These are phyloP conservation scores for Trichoderma reesei DNA, from an alignment of 495 filamentous ascomycete genomes.

Conservation along the genomic window DNA sequence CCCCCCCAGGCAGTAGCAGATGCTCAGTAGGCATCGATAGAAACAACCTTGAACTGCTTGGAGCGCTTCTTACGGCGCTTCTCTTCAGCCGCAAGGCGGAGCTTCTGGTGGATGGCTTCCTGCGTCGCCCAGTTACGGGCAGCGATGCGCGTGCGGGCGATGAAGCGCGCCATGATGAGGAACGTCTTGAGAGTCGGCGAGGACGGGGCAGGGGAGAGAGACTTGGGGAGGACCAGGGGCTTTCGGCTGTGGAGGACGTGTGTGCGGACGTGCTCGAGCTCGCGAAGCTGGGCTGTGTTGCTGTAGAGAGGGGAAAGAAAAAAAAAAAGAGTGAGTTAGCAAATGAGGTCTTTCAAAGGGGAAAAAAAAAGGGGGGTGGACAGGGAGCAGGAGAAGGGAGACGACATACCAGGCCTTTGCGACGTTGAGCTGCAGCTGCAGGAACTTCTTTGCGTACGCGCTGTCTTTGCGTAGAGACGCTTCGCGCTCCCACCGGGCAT, in stretches of 20 bases:
- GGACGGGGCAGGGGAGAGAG: neutral
- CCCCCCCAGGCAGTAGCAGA: neutral
- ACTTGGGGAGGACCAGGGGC: constrained; percentile 6
- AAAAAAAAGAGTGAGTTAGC: neutral
- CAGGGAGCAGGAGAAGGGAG: constrained; percentile 14
- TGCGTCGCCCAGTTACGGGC: constrained; percentile 31
- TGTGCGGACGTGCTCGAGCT: constrained; percentile 62
- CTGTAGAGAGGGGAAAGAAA: constrained; percentile 32
- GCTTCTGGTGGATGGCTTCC: constrained; percentile 27
- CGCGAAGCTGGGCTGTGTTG: constrained; percentile 81
- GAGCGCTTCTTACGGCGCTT: constrained; percentile 27
- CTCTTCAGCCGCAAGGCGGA: constrained; percentile 30
- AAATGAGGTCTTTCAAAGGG: constrained; percentile 8
- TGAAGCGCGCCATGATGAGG: constrained; percentile 26
- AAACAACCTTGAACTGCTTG: constrained; percentile 10
- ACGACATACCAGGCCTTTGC: constrained; percentile 74
- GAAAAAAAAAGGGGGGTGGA: constrained; percentile 11
- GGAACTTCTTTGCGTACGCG: constrained; percentile 68
- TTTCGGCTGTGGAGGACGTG: constrained; percentile 19
- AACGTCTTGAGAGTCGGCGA: constrained; percentile 22
- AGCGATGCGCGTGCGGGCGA: constrained; percentile 32
- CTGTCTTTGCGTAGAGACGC: constrained; percentile 66
- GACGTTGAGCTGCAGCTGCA: constrained; percentile 70
- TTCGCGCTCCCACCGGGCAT: constrained; percentile 68
- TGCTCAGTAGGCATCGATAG: neutral